phyloP scores from a whole-genome alignment of 2,329 filamentous ascomycete species.

The Metarhizium robertsii region DNA sequence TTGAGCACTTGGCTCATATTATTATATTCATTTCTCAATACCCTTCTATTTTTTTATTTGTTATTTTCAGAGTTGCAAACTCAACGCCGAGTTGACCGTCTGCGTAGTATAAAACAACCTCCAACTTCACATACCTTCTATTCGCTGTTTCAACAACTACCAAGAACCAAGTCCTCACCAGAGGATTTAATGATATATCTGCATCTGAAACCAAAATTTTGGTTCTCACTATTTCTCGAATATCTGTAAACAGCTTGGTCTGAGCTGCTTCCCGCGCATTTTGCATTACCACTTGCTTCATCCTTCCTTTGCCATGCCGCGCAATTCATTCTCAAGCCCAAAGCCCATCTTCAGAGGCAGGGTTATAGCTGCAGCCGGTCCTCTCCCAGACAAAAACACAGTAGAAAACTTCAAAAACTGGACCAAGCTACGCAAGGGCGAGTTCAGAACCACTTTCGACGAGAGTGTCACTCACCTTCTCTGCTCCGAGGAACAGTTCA shows the following conservation, averaged over 20 bases:
- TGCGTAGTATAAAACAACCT: not conserved
- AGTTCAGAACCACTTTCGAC: constrained; percentile 40
- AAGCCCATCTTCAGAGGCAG: constrained; percentile 42
- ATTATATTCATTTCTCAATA: not conserved
- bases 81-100: not conserved
- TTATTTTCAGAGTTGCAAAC: not conserved
- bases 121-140: not conserved
- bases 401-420: constrained; percentile 54
- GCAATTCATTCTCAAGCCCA: not conserved
- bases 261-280: not conserved
- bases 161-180: too few relatives aligned
- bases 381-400: constrained; percentile 39
- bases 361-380: constrained; percentile 48
- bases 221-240: too few relatives aligned
- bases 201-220: too few relatives aligned
- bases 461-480: constrained; percentile 63
- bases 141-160: too few relatives aligned
- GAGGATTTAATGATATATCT: too few relatives aligned
- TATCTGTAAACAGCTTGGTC: too few relatives aligned
- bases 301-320: not conserved
- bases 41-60: not conserved
- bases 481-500: constrained; percentile 52
- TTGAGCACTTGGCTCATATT: not conserved
- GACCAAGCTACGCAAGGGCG: constrained; percentile 54
- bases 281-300: not conserved